Evolutionary conservation across 1,139 yeast genomes (phyloP).

Genomic region (Hemisphaericaspora xylanilytica): DNA sequence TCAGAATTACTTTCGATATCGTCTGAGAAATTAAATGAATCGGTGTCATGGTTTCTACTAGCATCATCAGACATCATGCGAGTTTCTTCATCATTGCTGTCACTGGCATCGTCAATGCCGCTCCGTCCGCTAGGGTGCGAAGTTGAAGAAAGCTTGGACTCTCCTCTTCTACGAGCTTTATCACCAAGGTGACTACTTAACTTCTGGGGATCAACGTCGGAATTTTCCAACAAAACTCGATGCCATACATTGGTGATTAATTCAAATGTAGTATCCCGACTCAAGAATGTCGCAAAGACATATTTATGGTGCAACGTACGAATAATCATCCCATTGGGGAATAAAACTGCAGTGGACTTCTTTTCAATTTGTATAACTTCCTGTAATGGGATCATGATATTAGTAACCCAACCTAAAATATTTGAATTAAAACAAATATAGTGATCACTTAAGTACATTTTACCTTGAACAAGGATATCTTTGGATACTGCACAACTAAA

Average conservation of each 20-base stretch:
- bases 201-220: constrained; percentile 22
- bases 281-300: constrained; percentile 68
- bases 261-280: constrained; percentile 65
- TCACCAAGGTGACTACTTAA: constrained; percentile 14
- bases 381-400: constrained; percentile 60
- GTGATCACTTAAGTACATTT: constrained; percentile 59
- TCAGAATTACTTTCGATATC: constrained; percentile 7
- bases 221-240: constrained; percentile 30
- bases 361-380: constrained; percentile 73
- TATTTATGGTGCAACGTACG: constrained; percentile 70
- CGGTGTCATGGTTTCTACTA: not conserved
- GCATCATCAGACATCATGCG: constrained; percentile 9
- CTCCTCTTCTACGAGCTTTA: constrained; percentile 14
- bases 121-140: constrained; percentile 8
- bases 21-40: constrained; percentile 4
- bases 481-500: constrained; percentile 70
- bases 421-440: constrained; percentile 69
- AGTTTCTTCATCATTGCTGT: constrained; percentile 10
- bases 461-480: constrained; percentile 72
- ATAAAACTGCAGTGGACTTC: constrained; percentile 67
- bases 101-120: constrained; percentile 2
- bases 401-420: constrained; percentile 72
- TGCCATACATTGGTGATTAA: constrained; percentile 65
- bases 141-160: constrained; percentile 11
- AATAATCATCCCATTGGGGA: constrained; percentile 73